Conservation (phyloP, 2,329 filamentous ascomycete genomes). For the Talaromyces albobiverticillius region DNA sequence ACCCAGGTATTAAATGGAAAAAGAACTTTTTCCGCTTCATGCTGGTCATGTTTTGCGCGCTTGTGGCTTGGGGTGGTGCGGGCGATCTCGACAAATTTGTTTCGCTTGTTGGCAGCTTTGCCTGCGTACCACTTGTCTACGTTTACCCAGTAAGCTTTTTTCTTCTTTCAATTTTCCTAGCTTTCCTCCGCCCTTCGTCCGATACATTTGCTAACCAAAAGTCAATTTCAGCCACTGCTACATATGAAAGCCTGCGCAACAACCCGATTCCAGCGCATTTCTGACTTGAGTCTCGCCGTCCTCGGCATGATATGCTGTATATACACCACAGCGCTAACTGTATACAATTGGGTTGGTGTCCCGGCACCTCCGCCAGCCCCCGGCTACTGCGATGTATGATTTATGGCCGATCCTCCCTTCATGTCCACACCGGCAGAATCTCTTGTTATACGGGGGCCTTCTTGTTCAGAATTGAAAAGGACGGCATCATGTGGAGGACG, state of each 20-base stretch:
- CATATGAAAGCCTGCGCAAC: slow-evolving; percentile 79
- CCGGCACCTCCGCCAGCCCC: slow-evolving; percentile 48
- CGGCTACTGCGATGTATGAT: slow-evolving; percentile 60
- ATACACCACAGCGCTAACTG: slow-evolving; percentile 84
- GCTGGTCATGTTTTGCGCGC: slow-evolving; percentile 79
- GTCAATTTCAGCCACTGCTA: slow-evolving; percentile 68
- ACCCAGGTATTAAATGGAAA: slow-evolving; percentile 96
- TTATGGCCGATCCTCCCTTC: no score
- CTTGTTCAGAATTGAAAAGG: no score
- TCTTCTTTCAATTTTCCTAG: neutral
- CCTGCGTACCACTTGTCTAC: slow-evolving; percentile 93
- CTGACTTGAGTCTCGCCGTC: slow-evolving; percentile 73
- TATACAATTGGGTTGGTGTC: slow-evolving; percentile 77
- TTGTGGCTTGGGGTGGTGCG: slow-evolving; percentile 88
- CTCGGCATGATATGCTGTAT: slow-evolving; percentile 85
- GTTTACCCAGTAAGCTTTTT: slow-evolving; percentile 82
- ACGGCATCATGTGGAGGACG: no score
- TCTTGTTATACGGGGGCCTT: no score
- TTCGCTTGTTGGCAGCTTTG: slow-evolving; percentile 91
- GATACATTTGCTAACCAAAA: neutral
- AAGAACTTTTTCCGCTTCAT: slow-evolving; percentile 97
- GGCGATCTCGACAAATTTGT: slow-evolving; percentile 97
- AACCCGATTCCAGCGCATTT: slow-evolving; percentile 62
- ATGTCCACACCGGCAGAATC: no score
- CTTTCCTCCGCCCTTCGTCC: no score